Evolutionary conservation across 176 grass and related monocot genomes (phyloP).

Genomic region (Rhynchospora breviuscula): DNA sequence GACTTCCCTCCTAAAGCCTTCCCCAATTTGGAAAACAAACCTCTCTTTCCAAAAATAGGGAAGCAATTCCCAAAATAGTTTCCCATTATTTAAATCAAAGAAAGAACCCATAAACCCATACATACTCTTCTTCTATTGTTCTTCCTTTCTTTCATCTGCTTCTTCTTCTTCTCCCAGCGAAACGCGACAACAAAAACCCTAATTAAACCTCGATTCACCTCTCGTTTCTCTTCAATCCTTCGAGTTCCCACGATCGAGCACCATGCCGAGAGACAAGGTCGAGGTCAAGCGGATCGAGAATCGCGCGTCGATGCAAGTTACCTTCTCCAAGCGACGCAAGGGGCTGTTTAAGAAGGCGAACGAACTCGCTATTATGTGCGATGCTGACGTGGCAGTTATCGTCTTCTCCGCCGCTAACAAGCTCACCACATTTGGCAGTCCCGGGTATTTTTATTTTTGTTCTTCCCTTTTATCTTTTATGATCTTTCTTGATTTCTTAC

Average conservation of each 20-base stretch:
- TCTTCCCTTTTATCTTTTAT: background rate
- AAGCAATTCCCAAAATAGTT: background rate
- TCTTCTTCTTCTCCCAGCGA: background rate
- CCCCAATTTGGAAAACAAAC: background rate
- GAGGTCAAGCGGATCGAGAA: constrained; percentile 69
- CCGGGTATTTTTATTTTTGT: constrained; percentile 38
- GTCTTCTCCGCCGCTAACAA: constrained; percentile 77
- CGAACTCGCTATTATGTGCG: constrained; percentile 82
- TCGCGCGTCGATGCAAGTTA: constrained; percentile 63
- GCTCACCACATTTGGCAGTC: constrained; percentile 49
- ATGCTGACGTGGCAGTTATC: constrained; percentile 69
- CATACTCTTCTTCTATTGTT: too few relatives aligned
- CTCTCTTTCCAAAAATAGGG: background rate
- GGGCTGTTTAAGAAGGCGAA: constrained; percentile 79
- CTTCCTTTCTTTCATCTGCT: background rate
- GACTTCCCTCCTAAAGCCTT: background rate
- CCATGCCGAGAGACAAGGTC: constrained; percentile 54
- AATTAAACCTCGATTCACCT: background rate
- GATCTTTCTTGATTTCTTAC: background rate
- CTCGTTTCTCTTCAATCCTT: background rate
- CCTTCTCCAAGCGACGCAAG: constrained; percentile 75
- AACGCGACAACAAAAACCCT: background rate
- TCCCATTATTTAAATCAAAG: background rate
- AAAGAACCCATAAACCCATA: background rate
- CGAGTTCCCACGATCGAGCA: background rate